phyloP scores from a whole-genome alignment of 352 stramenopile genomes.

The Phytophthora citrophthora region DNA sequence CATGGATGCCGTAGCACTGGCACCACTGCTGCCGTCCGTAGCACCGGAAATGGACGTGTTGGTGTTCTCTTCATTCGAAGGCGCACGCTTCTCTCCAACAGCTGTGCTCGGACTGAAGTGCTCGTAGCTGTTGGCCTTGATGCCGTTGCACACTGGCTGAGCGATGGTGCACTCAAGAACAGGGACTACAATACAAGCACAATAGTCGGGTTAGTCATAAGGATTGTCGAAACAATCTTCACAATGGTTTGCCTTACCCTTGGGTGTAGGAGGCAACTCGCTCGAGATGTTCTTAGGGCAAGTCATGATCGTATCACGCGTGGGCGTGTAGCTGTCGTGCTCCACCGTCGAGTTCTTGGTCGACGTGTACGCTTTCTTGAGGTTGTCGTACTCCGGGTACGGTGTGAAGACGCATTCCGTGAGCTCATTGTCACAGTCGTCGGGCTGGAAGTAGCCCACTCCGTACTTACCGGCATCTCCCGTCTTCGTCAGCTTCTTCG shows the following conservation, averaged over 20 bases:
- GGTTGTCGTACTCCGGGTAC: slow-evolving; percentile 69
- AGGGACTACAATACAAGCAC: slow-evolving; percentile 21
- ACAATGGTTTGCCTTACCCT: slow-evolving; percentile 23
- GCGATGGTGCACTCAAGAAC: slow-evolving; percentile 42
- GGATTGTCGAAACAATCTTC: neutral
- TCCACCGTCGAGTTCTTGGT: slow-evolving; percentile 55
- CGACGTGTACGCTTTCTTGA: slow-evolving; percentile 56
- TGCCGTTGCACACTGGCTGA: slow-evolving; percentile 49
- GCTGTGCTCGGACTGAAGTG: slow-evolving; percentile 14
- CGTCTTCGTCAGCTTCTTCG: slow-evolving; percentile 47
- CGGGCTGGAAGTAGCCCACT: slow-evolving; percentile 65
- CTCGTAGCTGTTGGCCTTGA: slow-evolving; percentile 40
- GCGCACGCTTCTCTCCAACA: slow-evolving; percentile 36
- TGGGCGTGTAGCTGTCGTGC: slow-evolving; percentile 48
- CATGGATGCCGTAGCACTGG: slow-evolving; percentile 9
- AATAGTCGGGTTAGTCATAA: neutral
- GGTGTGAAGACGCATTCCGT: slow-evolving; percentile 54
- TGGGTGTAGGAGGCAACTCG: slow-evolving; percentile 44
- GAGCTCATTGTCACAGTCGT: slow-evolving; percentile 61
- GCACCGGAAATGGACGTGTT: neutral
- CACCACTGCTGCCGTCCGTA: slow-evolving; percentile 11
- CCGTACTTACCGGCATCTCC: slow-evolving; percentile 67
- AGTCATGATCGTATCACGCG: slow-evolving; percentile 36
- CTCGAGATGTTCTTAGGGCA: slow-evolving; percentile 57
- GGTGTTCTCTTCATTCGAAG: slow-evolving; percentile 31